Conservation (phyloP, 2,329 filamentous ascomycete genomes). For the Pseudopithomyces maydicus region DNA sequence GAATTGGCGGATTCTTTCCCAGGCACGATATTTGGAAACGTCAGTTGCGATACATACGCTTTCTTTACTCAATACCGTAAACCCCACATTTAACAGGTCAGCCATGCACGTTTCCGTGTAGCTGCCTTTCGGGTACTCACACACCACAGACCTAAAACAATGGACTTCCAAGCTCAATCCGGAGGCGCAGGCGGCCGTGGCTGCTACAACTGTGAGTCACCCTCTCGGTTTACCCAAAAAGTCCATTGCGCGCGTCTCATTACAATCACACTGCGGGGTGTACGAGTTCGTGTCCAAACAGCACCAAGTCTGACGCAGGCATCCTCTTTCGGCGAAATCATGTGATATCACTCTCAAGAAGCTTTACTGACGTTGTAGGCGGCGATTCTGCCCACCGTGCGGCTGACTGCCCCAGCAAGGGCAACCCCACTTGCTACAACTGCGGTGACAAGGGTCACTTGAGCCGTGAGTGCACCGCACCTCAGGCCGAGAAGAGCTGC, state of each 20-base stretch:
- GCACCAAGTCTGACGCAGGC: constrained; percentile 21
- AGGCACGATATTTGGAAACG: constrained; percentile 13
- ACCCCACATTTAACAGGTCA: constrained; percentile 29
- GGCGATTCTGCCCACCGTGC: constrained; percentile 56
- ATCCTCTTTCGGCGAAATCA: constrained; percentile 13
- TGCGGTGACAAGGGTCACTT: constrained; percentile 56
- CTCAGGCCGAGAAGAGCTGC: constrained; percentile 81
- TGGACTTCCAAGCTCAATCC: constrained; percentile 45
- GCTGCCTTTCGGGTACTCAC: constrained; percentile 23
- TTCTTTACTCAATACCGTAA: constrained; percentile 12
- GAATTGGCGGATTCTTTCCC: constrained; percentile 18
- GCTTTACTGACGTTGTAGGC: constrained; percentile 39
- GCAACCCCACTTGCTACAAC: constrained; percentile 54
- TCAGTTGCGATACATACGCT: constrained; percentile 25
- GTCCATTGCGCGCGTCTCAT: background rate
- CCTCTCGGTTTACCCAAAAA: constrained; percentile 4
- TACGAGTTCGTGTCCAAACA: constrained; percentile 18
- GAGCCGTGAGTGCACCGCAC: constrained; percentile 86
- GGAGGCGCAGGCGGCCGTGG: constrained; percentile 44
- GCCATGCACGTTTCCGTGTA: constrained; percentile 14
- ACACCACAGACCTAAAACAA: constrained; percentile 30
- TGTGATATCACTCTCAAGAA: constrained; percentile 13
- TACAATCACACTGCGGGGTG: background rate
- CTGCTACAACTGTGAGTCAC: constrained; percentile 50
- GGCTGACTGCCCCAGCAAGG: constrained; percentile 58